Evolutionary conservation across 768 basidiomycete genomes (phyloP).

Genomic region (Candolleomyces eurysporus): DNA sequence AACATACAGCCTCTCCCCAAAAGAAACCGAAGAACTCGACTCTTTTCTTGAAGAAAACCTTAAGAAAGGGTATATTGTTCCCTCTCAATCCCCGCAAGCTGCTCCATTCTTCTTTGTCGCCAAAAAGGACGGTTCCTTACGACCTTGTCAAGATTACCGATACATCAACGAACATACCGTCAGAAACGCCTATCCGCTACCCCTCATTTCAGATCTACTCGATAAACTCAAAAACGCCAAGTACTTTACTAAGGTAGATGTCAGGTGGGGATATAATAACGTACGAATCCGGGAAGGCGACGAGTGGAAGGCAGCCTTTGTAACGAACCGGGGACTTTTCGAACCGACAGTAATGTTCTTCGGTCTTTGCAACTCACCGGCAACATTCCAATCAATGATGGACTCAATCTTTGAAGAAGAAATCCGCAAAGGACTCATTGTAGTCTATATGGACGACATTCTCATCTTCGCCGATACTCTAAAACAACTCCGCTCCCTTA

Average conservation of each 20-base stretch:
- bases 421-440: too few species aligned
- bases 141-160: conserved; percentile 30
- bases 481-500: background rate
- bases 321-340: background rate
- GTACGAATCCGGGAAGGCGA: background rate
- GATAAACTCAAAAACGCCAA: conserved; percentile 18
- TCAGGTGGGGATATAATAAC: background rate
- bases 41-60: background rate
- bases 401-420: background rate
- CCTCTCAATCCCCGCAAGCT: conserved; percentile 20
- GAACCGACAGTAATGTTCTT: background rate
- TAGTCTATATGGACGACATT: too few species aligned
- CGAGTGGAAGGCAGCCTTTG: conserved; percentile 1
- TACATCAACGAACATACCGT: conserved; percentile 31
- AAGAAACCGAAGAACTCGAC: background rate
- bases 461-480: too few species aligned
- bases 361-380: background rate
- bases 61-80: background rate
- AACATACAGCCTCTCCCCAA: background rate
- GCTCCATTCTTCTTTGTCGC: conserved; percentile 25
- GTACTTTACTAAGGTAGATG: conserved; percentile 34
- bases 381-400: conserved; percentile 4
- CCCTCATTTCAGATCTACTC: conserved; percentile 25
- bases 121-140: conserved; percentile 19
- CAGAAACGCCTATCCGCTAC: conserved; percentile 32